These are phyloP conservation scores for Microthyrium microscopicum DNA, from an alignment of 2,329 filamentous ascomycete genomes.

Conservation along the genomic window DNA sequence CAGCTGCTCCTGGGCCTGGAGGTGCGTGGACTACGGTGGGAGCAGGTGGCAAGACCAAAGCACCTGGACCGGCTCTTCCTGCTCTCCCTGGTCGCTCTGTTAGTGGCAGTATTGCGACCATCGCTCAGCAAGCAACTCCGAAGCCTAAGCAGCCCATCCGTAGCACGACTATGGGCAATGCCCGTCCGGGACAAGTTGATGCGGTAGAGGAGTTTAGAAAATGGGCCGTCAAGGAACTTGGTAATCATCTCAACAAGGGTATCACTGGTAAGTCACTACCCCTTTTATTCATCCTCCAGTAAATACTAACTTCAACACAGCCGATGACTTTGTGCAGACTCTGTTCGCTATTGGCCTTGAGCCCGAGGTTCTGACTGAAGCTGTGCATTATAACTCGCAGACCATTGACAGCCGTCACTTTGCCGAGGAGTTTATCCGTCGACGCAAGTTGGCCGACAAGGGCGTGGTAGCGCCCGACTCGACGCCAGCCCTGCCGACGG, in stretches of 20 bases:
- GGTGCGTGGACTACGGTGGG: conserved; percentile 90
- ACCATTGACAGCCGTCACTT: conserved; percentile 90
- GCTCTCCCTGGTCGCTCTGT: conserved; percentile 29
- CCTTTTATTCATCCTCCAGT: conserved; percentile 1
- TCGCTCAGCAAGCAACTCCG: conserved; percentile 22
- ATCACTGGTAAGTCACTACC: conserved; percentile 43
- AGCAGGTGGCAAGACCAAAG: conserved; percentile 79
- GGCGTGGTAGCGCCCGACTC: conserved; percentile 63
- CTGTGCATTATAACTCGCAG: conserved; percentile 70
- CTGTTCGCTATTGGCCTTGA: conserved; percentile 64
- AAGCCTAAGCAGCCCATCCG: conserved; percentile 36
- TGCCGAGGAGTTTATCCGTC: conserved; percentile 82
- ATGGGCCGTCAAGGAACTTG: conserved; percentile 70
- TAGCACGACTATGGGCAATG: conserved; percentile 29
- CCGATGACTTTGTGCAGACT: conserved; percentile 63
- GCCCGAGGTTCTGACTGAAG: conserved; percentile 69
- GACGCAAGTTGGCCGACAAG: conserved; percentile 84
- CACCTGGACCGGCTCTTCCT: conserved; percentile 39
- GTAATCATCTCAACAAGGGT: conserved; percentile 45
- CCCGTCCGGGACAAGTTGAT: conserved; percentile 30
- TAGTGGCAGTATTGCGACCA: conserved; percentile 20
- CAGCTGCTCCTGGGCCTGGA: conserved; percentile 24
- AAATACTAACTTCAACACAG: conserved; percentile 27
- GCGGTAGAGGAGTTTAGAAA: conserved; percentile 89
- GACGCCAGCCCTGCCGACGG: conserved; percentile 34